Conservation (phyloP, 352 stramenopile genomes). For the Aphanomyces euteiches region DNA sequence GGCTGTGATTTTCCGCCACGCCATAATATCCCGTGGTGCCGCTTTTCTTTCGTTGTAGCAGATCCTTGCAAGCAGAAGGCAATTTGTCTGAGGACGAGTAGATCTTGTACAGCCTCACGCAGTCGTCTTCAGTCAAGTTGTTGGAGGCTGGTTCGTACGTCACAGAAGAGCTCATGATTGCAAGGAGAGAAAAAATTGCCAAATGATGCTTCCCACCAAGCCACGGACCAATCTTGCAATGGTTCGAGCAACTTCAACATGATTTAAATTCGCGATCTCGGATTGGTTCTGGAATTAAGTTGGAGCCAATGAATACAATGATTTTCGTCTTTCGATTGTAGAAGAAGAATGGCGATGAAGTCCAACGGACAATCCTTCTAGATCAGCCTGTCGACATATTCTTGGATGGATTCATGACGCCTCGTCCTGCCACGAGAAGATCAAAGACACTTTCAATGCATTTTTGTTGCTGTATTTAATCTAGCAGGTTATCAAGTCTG, state of each 20-base stretch:
- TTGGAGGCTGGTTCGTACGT: background rate
- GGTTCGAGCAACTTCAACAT: conserved; percentile 13
- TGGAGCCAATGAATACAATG: background rate
- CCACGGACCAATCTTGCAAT: background rate
- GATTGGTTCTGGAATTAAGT: background rate
- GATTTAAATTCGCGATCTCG: background rate
- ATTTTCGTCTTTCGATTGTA: background rate
- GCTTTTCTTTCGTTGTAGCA: conserved; percentile 64
- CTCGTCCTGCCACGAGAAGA: no score
- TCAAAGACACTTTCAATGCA: no score
- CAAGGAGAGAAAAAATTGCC: background rate
- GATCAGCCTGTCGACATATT: no score
- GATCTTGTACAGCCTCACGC: conserved; percentile 62
- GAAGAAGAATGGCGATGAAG: background rate
- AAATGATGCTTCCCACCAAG: conserved; percentile 8
- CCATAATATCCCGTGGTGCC: conserved; percentile 44
- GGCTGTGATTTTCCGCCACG: conserved; percentile 61
- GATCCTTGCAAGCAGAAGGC: conserved; percentile 61
- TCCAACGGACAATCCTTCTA: no score
- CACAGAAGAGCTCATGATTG: conserved; percentile 10
- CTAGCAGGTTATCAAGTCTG: no score
- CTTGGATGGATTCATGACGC: no score
- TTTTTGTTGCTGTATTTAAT: no score
- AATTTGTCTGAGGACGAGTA: conserved; percentile 83
- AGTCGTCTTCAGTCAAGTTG: conserved; percentile 40